Percentiles rank a stretch among this genome's conserved stretches.
These are phyloP conservation scores for Sextonia rubra DNA, from an alignment of 164 flowering plant genomes.

Conservation along the genomic window DNA sequence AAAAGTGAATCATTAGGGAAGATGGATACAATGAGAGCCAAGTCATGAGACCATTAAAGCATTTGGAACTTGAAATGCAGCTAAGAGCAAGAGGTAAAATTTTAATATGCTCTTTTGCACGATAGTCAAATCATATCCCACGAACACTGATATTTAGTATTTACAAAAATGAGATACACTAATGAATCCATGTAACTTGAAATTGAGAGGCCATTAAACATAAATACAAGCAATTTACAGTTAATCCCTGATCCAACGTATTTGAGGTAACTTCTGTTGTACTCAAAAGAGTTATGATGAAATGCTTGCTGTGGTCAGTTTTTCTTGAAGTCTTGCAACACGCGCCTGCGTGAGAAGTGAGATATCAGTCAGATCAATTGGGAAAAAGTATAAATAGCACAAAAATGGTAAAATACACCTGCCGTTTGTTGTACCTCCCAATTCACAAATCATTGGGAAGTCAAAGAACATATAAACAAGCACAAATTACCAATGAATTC, in stretches of 20 bases:
- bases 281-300: conserved; percentile 3
- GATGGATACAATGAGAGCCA: no score
- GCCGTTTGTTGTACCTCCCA: neutral
- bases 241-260: neutral
- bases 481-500: neutral
- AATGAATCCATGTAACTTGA: neutral
- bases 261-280: neutral
- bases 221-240: no score
- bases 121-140: no score
- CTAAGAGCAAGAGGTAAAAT: no score
- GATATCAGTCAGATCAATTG: neutral
- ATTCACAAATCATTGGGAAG: neutral
- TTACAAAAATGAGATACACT: neutral
- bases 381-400: neutral
- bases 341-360: conserved; percentile 30
- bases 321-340: conserved; percentile 42
- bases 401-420: neutral
- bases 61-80: no score
- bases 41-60: no score
- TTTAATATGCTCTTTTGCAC: neutral
- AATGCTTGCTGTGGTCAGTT: conserved; percentile 28
- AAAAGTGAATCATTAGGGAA: no score
- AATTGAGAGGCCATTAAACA: no score
- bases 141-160: neutral
- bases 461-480: neutral